Evolutionary conservation across 2,329 filamentous ascomycete species (phyloP).

Genomic region (Fusarium sp.): DNA sequence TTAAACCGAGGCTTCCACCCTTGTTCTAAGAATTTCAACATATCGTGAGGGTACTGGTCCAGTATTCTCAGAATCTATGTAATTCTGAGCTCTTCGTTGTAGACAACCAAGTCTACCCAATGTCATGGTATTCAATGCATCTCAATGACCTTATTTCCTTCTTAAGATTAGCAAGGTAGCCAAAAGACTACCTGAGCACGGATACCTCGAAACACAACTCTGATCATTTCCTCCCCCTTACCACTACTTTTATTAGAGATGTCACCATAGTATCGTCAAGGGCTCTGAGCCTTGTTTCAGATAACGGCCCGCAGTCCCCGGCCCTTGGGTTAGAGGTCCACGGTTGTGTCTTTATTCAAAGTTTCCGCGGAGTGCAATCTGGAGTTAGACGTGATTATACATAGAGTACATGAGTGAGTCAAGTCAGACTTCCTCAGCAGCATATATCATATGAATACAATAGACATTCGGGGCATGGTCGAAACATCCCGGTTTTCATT

Average conservation of each 20-base stretch:
- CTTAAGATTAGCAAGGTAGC: not conserved
- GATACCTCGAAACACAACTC: conserved; percentile 32
- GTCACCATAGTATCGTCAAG: conserved; percentile 4
- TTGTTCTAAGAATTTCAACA: no score
- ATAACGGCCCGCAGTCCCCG: conserved; percentile 14
- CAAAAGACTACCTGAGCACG: conserved; percentile 21
- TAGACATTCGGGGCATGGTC: conserved; percentile 4
- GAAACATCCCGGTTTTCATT: conserved; percentile 34
- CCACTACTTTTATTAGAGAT: conserved; percentile 11
- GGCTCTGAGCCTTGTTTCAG: conserved; percentile 26
- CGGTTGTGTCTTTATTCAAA: not conserved
- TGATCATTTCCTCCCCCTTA: conserved; percentile 6
- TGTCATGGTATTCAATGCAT: not conserved
- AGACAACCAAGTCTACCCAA: not conserved
- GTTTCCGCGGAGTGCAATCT: not conserved
- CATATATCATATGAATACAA: not conserved
- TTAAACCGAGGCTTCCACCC: not conserved
- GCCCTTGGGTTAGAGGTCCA: not conserved
- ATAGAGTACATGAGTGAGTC: not conserved
- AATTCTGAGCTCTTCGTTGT: not conserved
- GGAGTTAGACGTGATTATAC: not conserved
- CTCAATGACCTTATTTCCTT: not conserved
- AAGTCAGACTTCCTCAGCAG: not conserved
- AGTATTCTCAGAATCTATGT: no score
- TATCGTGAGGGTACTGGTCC: no score